phyloP scores from a whole-genome alignment of 2,329 filamentous ascomycete genomes.

The Apiospora aurea region DNA sequence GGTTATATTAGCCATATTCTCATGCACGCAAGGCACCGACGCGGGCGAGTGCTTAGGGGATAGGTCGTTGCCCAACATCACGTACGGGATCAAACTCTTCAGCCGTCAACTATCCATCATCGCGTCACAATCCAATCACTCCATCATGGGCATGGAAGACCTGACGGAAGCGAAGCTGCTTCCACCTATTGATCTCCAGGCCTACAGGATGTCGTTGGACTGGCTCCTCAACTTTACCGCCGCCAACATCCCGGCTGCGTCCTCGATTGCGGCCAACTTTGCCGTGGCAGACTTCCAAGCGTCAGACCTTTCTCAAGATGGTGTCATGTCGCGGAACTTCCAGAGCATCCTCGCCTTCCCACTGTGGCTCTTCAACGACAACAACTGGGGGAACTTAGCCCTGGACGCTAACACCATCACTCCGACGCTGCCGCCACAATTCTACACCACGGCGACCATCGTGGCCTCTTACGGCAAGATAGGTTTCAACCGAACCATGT shows the following conservation, averaged over 20 bases:
- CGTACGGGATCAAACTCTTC: background rate
- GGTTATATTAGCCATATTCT: background rate
- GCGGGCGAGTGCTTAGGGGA: background rate
- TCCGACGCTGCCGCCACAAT: background rate
- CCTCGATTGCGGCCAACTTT: background rate
- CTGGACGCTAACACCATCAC: background rate
- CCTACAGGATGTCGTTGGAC: background rate
- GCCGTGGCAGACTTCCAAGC: background rate
- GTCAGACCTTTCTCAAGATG: background rate
- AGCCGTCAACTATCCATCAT: background rate
- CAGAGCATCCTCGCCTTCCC: background rate
- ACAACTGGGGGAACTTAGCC: background rate
- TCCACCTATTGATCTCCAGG: rapidly evolving
- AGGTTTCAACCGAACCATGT: background rate
- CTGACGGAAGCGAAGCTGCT: background rate
- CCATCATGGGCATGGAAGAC: background rate
- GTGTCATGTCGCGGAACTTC: background rate
- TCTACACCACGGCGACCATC: background rate
- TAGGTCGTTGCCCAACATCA: background rate
- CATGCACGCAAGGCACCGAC: background rate
- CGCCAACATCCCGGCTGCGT: background rate
- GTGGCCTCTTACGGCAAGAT: background rate
- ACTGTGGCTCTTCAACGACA: background rate
- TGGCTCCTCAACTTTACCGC: background rate
- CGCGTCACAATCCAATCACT: background rate